A percentile compares a stretch with the other conserved stretches of the same genome.
These are phyloP conservation scores for Orobanche coerulescens DNA, from an alignment of 257 asterid genomes.

Conservation along the genomic window DNA sequence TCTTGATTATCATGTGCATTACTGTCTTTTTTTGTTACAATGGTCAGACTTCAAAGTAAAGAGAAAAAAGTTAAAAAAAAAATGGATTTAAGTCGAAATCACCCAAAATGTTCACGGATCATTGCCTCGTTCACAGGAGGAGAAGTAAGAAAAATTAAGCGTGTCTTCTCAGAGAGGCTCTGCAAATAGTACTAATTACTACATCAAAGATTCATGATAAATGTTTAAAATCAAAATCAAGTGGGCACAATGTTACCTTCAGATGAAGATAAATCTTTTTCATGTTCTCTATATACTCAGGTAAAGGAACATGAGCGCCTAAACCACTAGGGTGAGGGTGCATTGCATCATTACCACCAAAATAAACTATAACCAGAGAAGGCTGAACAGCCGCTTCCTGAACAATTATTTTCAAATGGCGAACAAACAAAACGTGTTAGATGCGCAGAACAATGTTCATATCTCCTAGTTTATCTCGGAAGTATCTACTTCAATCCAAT, in stretches of 20 bases:
- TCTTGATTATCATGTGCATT: slow-evolving; percentile 31
- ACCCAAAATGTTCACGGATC: slow-evolving; percentile 44
- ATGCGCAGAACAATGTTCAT: background rate
- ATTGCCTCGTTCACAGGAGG: slow-evolving; percentile 53
- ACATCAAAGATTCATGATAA: too few relatives aligned
- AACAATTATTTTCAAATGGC: background rate
- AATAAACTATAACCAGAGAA: slow-evolving; percentile 65
- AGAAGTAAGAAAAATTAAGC: slow-evolving; percentile 46
- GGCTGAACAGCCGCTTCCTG: slow-evolving; percentile 71
- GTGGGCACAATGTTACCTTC: slow-evolving; percentile 28
- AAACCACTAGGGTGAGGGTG: slow-evolving; percentile 63
- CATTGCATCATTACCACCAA: slow-evolving; percentile 81
- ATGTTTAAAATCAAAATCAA: background rate
- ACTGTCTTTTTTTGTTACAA: slow-evolving; percentile 20
- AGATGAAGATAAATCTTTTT: slow-evolving; percentile 52
- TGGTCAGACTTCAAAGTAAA: background rate
- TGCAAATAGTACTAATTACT: slow-evolving; percentile 25
- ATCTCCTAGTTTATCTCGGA: too few relatives aligned
- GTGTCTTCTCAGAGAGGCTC: slow-evolving; percentile 52
- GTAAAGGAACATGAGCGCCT: slow-evolving; percentile 76
- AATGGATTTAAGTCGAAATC: slow-evolving; percentile 3
- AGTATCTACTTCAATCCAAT: too few relatives aligned
- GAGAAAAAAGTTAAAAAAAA: background rate
- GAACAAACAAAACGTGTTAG: background rate
- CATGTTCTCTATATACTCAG: slow-evolving; percentile 78